Conservation (phyloP, 148 eudicot genomes). For the Tetragonia tetragonoides region DNA sequence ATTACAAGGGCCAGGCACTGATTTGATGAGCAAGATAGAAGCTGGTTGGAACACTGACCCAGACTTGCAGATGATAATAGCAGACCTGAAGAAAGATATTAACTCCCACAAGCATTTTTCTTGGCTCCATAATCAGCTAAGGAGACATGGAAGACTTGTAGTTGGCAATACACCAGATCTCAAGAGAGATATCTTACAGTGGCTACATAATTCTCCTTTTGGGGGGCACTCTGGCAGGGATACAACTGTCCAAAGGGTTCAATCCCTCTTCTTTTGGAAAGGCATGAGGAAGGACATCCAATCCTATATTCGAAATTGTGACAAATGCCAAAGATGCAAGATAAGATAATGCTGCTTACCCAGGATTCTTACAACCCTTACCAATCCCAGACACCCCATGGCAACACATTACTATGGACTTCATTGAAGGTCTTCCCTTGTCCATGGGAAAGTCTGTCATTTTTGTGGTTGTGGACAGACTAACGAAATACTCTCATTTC, state of each 20-base stretch:
- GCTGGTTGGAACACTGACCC: neutral
- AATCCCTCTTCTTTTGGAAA: neutral
- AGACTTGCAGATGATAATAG: neutral
- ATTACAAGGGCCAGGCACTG: neutral
- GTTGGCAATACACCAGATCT: neutral
- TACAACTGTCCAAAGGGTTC: neutral
- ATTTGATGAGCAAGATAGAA: neutral
- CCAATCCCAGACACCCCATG: neutral
- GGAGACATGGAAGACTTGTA: neutral
- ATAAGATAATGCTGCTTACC: neutral
- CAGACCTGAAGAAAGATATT: neutral
- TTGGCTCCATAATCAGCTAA: neutral
- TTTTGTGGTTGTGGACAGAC: neutral
- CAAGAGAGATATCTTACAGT: neutral
- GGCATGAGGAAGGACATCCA: neutral
- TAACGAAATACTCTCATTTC: neutral
- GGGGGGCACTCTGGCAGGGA: neutral
- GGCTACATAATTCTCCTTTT: neutral
- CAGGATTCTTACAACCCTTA: neutral
- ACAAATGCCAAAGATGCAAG: neutral
- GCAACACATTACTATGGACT: conserved; percentile 1
- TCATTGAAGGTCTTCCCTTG: neutral
- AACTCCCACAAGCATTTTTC: neutral
- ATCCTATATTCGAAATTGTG: neutral
- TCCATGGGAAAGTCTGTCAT: neutral